Percentiles rank a stretch among this genome's conserved stretches.
Conservation (phyloP, 2,329 filamentous ascomycete species). For the Colletotrichum truncatum region DNA sequence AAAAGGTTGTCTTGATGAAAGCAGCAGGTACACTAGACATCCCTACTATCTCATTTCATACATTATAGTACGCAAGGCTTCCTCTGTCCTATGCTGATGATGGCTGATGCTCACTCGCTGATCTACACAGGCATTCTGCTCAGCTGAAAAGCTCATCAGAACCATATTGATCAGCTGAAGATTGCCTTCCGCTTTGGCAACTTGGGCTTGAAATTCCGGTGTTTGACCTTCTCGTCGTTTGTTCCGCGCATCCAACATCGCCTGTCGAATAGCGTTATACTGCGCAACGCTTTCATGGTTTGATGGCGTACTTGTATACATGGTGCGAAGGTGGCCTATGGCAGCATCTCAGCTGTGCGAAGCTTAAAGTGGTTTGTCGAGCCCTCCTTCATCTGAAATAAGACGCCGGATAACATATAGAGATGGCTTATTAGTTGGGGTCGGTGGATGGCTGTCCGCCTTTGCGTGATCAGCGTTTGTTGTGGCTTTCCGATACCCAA, state of each 20-base stretch:
- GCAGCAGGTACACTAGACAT: not conserved
- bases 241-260: not conserved
- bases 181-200: not conserved
- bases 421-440: too few species aligned
- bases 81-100: not conserved
- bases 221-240: not conserved
- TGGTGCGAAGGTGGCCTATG: too few species aligned
- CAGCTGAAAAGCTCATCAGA: not conserved
- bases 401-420: too few species aligned
- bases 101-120: not conserved
- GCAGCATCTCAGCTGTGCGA: too few species aligned
- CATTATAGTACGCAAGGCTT: not conserved
- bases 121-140: not conserved
- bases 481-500: too few species aligned
- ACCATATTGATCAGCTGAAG: not conserved
- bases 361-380: too few species aligned
- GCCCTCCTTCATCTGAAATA: too few species aligned
- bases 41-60: not conserved
- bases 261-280: not conserved
- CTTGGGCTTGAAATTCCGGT: not conserved
- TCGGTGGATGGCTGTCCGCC: too few species aligned
- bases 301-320: too few species aligned
- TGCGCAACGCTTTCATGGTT: not conserved
- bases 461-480: too few species aligned
- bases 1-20: too few species aligned